A percentile compares a stretch with the other conserved stretches of the same genome.
phyloP scores from a whole-genome alignment of 1,284 basidiomycete genomes.

The Amanita bisporigera region DNA sequence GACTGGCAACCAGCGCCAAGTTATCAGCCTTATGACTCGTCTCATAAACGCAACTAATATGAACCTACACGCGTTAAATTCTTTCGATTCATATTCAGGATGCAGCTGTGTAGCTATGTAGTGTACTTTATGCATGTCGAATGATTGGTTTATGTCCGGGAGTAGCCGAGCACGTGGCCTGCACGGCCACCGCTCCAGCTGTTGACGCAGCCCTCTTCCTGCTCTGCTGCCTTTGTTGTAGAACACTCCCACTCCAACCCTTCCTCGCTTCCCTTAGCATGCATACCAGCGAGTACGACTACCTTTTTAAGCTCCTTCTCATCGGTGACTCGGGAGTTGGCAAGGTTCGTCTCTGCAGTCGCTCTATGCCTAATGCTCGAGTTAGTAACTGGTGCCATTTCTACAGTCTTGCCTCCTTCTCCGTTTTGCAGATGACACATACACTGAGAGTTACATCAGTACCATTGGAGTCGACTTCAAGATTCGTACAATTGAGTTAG shows the following conservation, averaged over 20 bases:
- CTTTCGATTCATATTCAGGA: too few species aligned
- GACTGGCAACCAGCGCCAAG: slow-evolving; percentile 38
- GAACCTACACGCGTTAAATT: background rate
- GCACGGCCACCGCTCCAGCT: slow-evolving; percentile 38
- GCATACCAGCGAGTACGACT: slow-evolving; percentile 96
- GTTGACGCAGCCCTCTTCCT: slow-evolving; percentile 46
- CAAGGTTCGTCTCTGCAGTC: slow-evolving; percentile 62
- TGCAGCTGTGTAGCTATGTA: background rate
- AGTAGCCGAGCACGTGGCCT: slow-evolving; percentile 39
- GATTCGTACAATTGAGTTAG: slow-evolving; percentile 99
- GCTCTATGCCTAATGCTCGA: slow-evolving; percentile 9
- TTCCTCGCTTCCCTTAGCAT: slow-evolving; percentile 49
- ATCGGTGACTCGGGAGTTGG: slow-evolving; percentile 97
- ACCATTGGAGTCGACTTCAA: slow-evolving; percentile 99
- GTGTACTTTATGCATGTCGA: background rate
- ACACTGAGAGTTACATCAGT: slow-evolving; percentile 98
- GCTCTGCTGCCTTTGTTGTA: slow-evolving; percentile 32
- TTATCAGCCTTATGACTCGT: slow-evolving; percentile 38
- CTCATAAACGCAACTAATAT: slow-evolving; percentile 15
- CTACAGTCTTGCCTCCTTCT: slow-evolving; percentile 93
- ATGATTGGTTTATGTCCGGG: slow-evolving; percentile 22
- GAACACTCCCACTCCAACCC: slow-evolving; percentile 21
- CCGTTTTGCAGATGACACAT: slow-evolving; percentile 99
- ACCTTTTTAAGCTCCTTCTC: slow-evolving; percentile 96
- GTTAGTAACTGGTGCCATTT: slow-evolving; percentile 23